These are phyloP conservation scores for Microthyrium microscopicum DNA, from an alignment of 2,329 filamentous ascomycete species.

Conservation along the genomic window DNA sequence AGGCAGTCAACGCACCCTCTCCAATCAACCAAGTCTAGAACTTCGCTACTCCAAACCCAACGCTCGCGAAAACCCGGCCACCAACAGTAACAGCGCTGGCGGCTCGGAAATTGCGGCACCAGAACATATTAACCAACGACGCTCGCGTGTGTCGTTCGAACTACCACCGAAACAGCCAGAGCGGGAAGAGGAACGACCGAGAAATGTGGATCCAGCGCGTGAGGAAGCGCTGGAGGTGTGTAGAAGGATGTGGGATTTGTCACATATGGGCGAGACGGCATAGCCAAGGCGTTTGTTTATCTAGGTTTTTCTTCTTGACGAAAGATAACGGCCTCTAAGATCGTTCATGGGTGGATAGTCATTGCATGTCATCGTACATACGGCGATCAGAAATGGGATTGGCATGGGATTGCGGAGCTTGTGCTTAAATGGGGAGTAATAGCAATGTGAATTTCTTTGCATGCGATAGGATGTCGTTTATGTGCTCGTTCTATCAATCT, in stretches of 20 bases:
- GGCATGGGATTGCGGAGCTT: too few relatives aligned
- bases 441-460: too few relatives aligned
- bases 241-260: constrained; percentile 10
- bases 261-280: too few relatives aligned
- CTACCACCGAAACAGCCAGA: constrained; percentile 3
- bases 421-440: too few relatives aligned
- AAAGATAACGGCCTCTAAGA: too few relatives aligned
- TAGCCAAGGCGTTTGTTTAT: too few relatives aligned
- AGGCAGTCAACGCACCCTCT: neutral
- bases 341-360: too few relatives aligned
- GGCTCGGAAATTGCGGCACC: neutral
- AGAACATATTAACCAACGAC: neutral
- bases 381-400: too few relatives aligned
- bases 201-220: neutral
- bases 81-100: neutral
- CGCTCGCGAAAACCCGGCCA: constrained; percentile 1
- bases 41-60: neutral
- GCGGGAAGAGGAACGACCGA: constrained; percentile 3
- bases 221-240: constrained; percentile 8
- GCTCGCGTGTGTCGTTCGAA: constrained; percentile 8
- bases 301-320: too few relatives aligned
- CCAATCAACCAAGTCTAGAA: neutral
- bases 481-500: too few relatives aligned
- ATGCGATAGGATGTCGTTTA: too few relatives aligned
- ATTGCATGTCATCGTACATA: too few relatives aligned